Conservation (phyloP, 1,284 basidiomycete species). For the Porogramme epimiltina region DNA sequence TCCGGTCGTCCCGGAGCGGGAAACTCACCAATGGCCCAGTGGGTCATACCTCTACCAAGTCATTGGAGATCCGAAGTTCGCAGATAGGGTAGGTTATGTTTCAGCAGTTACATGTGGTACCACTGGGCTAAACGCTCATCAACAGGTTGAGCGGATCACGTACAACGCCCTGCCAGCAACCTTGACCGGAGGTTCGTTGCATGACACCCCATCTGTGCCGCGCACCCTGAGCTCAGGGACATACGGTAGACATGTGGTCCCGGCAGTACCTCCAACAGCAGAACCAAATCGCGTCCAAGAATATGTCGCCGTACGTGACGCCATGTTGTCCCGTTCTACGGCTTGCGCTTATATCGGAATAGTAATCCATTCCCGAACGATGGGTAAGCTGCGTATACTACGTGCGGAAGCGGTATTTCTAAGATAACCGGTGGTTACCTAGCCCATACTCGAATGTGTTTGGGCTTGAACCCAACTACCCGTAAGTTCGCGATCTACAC, state of each 20-base stretch:
- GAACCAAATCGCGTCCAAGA: slow-evolving; percentile 59
- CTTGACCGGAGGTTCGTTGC: slow-evolving; percentile 45
- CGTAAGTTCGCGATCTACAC: slow-evolving; percentile 23
- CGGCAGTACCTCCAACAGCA: slow-evolving; percentile 62
- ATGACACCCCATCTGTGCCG: neutral
- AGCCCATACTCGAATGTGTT: slow-evolving; percentile 62
- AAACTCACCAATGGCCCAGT: too few species aligned
- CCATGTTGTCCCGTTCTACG: neutral
- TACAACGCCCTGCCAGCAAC: slow-evolving; percentile 61
- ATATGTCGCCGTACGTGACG: slow-evolving; percentile 52
- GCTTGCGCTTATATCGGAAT: neutral
- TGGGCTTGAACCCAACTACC: slow-evolving; percentile 39
- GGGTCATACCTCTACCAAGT: slow-evolving; percentile 61
- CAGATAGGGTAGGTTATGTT: slow-evolving; percentile 45
- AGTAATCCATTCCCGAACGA: slow-evolving; percentile 58
- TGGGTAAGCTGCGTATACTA: slow-evolving; percentile 36
- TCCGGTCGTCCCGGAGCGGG: neutral
- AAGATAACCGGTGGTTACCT: neutral
- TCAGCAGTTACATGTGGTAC: neutral
- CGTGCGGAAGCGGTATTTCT: neutral
- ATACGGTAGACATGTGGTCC: slow-evolving; percentile 62
- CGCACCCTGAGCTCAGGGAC: neutral
- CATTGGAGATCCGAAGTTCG: slow-evolving; percentile 56
- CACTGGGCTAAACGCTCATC: neutral
- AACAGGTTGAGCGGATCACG: slow-evolving; percentile 60